Conservation (phyloP, 2,329 filamentous ascomycete species). For the Stemphylium lycopersici region DNA sequence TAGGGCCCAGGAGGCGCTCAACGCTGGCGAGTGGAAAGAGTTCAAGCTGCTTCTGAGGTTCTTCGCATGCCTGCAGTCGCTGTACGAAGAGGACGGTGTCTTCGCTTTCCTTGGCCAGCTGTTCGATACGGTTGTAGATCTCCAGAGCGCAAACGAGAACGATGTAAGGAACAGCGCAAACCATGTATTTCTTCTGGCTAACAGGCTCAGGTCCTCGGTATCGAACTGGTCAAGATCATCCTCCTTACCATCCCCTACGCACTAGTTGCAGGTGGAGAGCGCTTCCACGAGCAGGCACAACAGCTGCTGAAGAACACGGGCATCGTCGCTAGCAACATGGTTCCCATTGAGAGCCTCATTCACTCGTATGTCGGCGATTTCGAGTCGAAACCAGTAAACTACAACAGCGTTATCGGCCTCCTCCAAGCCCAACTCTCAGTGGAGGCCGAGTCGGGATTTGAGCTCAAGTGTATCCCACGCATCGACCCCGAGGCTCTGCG, state of each 20-base stretch:
- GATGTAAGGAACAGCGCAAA: conserved; percentile 68
- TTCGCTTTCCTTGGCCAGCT: conserved; percentile 86
- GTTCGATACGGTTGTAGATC: conserved; percentile 87
- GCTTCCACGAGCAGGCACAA: conserved; percentile 68
- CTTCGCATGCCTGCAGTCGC: conserved; percentile 80
- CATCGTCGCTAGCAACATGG: conserved; percentile 87
- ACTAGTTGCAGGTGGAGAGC: conserved; percentile 53
- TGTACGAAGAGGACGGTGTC: conserved; percentile 82
- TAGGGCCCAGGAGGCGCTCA: conserved; percentile 70
- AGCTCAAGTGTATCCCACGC: conserved; percentile 68
- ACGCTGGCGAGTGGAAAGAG: conserved; percentile 80
- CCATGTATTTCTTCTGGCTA: conserved; percentile 12
- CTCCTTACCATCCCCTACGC: conserved; percentile 92
- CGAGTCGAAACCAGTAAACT: conserved; percentile 65
- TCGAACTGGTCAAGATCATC: conserved; percentile 96
- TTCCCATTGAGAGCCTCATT: conserved; percentile 82
- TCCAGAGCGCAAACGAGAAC: conserved; percentile 91
- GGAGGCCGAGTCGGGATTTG: conserved; percentile 78
- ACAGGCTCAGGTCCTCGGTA: conserved; percentile 59
- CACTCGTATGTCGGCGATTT: conserved; percentile 77
- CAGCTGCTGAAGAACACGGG: conserved; percentile 92
- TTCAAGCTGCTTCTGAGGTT: conserved; percentile 92
- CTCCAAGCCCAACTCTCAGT: conserved; percentile 84
- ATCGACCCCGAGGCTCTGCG: conserved; percentile 53
- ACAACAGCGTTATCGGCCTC: conserved; percentile 76